A percentile compares a stretch with the other conserved stretches of the same genome.
These are phyloP conservation scores for Entomophthora muscae DNA, from an alignment of 371 early-diverging fungal species.

Conservation along the genomic window DNA sequence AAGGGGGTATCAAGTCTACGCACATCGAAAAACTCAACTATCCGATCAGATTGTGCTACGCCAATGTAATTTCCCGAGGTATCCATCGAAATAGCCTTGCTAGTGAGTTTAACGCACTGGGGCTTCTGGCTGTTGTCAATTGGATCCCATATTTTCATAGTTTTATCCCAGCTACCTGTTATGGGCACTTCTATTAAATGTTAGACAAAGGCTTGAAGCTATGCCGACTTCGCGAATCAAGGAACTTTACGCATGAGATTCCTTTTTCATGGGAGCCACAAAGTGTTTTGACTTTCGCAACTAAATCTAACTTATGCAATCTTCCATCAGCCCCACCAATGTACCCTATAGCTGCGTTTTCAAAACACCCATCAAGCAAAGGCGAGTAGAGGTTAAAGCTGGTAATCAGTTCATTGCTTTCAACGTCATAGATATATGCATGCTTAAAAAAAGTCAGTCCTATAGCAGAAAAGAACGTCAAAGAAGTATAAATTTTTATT, in stretches of 20 bases:
- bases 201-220: background rate
- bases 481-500: too few relatives aligned
- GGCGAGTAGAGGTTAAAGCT: conserved; percentile 41
- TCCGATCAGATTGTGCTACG: conserved; percentile 63
- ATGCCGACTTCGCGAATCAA: background rate
- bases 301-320: conserved; percentile 29
- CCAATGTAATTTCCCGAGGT: conserved; percentile 44
- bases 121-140: conserved; percentile 13
- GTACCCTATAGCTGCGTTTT: conserved; percentile 26
- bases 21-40: conserved; percentile 64
- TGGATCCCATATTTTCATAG: conserved; percentile 59
- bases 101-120: conserved; percentile 27
- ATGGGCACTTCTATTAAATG: conserved; percentile 29
- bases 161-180: conserved; percentile 84
- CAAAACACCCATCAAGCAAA: conserved; percentile 58
- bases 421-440: conserved; percentile 64
- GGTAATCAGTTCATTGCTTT: conserved; percentile 25
- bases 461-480: too few relatives aligned
- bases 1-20: conserved; percentile 53
- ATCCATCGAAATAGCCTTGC: conserved; percentile 71
- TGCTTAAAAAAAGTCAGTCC: conserved; percentile 21
- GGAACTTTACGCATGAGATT: background rate
- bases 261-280: background rate
- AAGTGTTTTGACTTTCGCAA: background rate
- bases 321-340: conserved; percentile 48